Evolutionary conservation across 352 stramenopile species (phyloP), one percentile per base, ranked within the genome.

Genomic region (Globisporangium radiosum): DNA sequence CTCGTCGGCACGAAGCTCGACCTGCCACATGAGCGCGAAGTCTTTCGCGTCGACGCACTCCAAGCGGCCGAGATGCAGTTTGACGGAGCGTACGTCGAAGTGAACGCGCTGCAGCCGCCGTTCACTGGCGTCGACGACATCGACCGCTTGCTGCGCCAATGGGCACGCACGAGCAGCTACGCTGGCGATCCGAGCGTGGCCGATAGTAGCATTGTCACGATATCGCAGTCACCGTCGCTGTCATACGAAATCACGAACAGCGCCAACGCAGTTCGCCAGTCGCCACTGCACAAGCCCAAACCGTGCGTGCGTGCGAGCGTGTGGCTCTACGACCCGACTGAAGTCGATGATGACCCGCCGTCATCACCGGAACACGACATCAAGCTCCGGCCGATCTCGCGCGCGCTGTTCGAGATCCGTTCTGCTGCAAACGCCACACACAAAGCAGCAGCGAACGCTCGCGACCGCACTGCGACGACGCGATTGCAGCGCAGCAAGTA

Each of bases 371-470:
- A 65, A 33, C 60, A 76, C 33, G 81, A 92, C 47, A 72, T 88
- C 54, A 85, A 86, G 63, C 58, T 92, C n/a, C 73, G 78, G 5
- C 78, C 79, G 10, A 90, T 92, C 62, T 87, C 81, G 14, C 76
- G 76, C 56, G 81, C 81, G 13, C 82, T 92, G 33, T 92, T 84
- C 50, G 79, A 90, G 53, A 88, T 92, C 50, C 79, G 81, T 15
- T 74, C 71, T 14, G 81, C 81, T 7, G 72, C 78, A 15, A 64
- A 73, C 56, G 77, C 86, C 52, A 87, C 85, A 54, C 72, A 65
- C 57, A 87, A 85, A 61, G 63, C 62, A 0, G 52, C 81, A 43
- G 72, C 78, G 13, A 85, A 79, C 9, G 75, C 87, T 36, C 72
- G 77, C 14, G 79, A 88, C 39, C 72, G 77, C 15, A 59, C 74